Conservation (phyloP, 192 early-diverging fungal genomes). For the Coemansia reversa region DNA sequence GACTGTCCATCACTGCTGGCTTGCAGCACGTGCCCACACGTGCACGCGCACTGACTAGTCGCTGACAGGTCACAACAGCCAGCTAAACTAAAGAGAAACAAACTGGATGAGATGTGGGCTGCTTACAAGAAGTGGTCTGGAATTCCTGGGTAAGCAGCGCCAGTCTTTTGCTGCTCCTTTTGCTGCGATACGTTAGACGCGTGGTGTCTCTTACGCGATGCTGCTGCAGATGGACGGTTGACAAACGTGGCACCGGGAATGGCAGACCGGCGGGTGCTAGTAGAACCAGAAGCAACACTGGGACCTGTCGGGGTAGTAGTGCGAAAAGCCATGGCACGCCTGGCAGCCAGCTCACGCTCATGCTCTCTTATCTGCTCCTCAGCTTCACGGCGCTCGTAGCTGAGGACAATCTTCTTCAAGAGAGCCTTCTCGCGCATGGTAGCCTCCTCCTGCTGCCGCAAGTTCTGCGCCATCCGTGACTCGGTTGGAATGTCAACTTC, state of each 20-base stretch:
- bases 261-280: neutral
- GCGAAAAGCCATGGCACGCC: conserved; percentile 7
- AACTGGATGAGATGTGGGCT: too few relatives aligned
- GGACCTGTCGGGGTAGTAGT: neutral
- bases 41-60: neutral
- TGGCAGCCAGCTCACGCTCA: conserved; percentile 19
- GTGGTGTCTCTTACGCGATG: conserved; percentile 13
- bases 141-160: conserved; percentile 7
- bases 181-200: conserved; percentile 1
- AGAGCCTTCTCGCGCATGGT: conserved; percentile 85
- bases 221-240: conserved; percentile 7
- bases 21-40: neutral
- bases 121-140: conserved; percentile 17
- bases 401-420: conserved; percentile 89
- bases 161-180: conserved; percentile 9
- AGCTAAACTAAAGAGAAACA: neutral
- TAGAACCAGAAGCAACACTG: neutral
- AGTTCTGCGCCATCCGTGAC: conserved; percentile 79
- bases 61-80: neutral
- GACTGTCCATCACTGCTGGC: neutral
- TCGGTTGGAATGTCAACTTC: conserved; percentile 52
- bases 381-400: conserved; percentile 69
- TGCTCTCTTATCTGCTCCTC: conserved; percentile 31
- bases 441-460: conserved; percentile 81
- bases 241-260: conserved; percentile 37